These are phyloP conservation scores for Taphrina populina DNA, from an alignment of 1,139 yeast genomes.

Conservation along the genomic window DNA sequence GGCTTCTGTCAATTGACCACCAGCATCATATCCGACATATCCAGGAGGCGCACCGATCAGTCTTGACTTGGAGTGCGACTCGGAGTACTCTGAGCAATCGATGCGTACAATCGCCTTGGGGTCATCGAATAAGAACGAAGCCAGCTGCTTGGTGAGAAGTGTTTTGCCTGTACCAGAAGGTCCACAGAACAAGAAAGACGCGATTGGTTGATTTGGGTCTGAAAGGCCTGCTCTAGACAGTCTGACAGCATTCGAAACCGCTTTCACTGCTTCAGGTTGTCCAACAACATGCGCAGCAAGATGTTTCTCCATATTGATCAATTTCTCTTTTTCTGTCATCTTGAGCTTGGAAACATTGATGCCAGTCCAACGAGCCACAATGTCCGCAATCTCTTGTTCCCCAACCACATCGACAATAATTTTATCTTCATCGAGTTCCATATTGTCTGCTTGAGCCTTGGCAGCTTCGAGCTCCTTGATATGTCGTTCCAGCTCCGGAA, in stretches of 20 bases:
- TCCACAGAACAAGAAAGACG: slow-evolving; percentile 92
- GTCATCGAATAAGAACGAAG: slow-evolving; percentile 92
- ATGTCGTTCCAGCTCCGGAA: slow-evolving; percentile 81
- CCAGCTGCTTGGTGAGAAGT: slow-evolving; percentile 91
- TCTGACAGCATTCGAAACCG: slow-evolving; percentile 92
- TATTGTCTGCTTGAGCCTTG: slow-evolving; percentile 59
- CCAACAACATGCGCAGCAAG: slow-evolving; percentile 86
- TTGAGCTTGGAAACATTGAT: slow-evolving; percentile 96
- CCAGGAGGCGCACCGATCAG: slow-evolving; percentile 98
- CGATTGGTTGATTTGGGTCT: slow-evolving; percentile 85
- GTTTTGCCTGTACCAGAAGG: slow-evolving; percentile 98
- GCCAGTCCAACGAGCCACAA: slow-evolving; percentile 96
- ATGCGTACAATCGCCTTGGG: slow-evolving; percentile 95
- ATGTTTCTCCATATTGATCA: slow-evolving; percentile 90
- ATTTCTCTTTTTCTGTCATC: slow-evolving; percentile 90
- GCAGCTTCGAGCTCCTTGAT: slow-evolving; percentile 74
- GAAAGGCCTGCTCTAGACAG: slow-evolving; percentile 92
- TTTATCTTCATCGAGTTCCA: slow-evolving; percentile 47
- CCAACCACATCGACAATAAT: slow-evolving; percentile 87
- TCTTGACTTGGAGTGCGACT: slow-evolving; percentile 92
- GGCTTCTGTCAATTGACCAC: slow-evolving; percentile 93
- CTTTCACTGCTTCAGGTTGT: slow-evolving; percentile 92
- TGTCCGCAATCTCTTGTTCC: slow-evolving; percentile 89
- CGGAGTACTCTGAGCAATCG: slow-evolving; percentile 94
- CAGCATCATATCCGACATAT: slow-evolving; percentile 96